Percentiles rank a stretch among this genome's conserved stretches.
Conservation (phyloP, 495 filamentous ascomycete species). For the Lepidopterella palustris region DNA sequence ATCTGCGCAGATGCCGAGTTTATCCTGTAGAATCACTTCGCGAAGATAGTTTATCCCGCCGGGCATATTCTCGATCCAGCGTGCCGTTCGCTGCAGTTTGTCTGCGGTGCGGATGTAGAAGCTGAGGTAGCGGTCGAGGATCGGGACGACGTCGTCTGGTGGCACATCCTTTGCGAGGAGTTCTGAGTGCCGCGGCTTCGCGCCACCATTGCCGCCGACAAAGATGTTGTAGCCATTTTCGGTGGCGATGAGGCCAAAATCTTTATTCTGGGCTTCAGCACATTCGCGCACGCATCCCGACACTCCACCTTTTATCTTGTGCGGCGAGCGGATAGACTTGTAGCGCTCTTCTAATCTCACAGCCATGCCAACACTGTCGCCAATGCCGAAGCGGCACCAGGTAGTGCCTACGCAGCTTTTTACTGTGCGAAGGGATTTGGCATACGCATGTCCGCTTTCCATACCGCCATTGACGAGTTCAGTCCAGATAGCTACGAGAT, state of each 20-base stretch:
- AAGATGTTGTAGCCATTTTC: constrained; percentile 96
- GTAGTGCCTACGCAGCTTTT: constrained; percentile 94
- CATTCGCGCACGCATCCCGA: constrained; percentile 91
- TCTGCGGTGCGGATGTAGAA: constrained; percentile 97
- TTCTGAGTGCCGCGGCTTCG: constrained; percentile 77
- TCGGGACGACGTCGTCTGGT: constrained; percentile 74
- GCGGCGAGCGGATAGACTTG: constrained; percentile 83
- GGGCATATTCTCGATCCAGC: constrained; percentile 85
- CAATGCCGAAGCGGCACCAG: constrained; percentile 91
- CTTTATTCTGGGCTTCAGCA: constrained; percentile 92
- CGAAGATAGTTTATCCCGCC: constrained; percentile 81
- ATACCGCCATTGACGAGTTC: constrained; percentile 81
- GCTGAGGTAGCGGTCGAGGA: constrained; percentile 86
- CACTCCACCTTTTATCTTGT: constrained; percentile 93
- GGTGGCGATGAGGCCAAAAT: constrained; percentile 91
- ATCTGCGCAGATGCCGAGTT: constrained; percentile 77
- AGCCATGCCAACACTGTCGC: constrained; percentile 96
- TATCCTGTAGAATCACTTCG: constrained; percentile 81
- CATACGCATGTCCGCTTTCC: constrained; percentile 93
- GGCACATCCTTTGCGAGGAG: constrained; percentile 89
- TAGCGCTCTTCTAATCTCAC: constrained; percentile 89
- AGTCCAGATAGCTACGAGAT: constrained; percentile 84
- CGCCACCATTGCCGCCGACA: constrained; percentile 88
- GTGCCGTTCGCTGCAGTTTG: constrained; percentile 86
- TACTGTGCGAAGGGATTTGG: constrained; percentile 83